Conservation (phyloP, 2,329 filamentous ascomycete species). For the Parastagonospora nodorum region DNA sequence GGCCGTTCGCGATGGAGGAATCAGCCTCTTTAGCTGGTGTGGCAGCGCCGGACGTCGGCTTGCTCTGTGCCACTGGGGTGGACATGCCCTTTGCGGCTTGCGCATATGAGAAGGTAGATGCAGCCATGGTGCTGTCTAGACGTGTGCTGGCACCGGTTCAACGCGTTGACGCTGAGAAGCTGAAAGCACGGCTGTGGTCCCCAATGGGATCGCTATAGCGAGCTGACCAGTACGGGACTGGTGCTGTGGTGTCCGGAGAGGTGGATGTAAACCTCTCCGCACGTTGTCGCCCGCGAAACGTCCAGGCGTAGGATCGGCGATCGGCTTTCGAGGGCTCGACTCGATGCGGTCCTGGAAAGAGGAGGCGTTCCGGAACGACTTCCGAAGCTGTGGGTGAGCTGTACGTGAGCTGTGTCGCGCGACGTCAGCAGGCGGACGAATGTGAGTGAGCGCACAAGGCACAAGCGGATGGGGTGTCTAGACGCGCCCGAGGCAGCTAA, state of each 20-base stretch:
- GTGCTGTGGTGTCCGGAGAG: conserved; percentile 47
- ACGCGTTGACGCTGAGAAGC: not conserved
- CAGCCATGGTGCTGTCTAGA: conserved; percentile 28
- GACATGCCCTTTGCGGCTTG: conserved; percentile 87
- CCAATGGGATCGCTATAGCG: conserved; percentile 36
- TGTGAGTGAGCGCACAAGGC: not conserved
- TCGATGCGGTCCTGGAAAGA: not conserved
- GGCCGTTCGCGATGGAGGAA: conserved; percentile 25
- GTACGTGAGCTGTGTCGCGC: conserved; percentile 14
- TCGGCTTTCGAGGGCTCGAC: not conserved
- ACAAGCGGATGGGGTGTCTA: not conserved
- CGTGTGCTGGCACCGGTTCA: conserved; percentile 9
- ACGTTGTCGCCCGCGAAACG: conserved; percentile 30
- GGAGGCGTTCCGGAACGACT: conserved; percentile 13
- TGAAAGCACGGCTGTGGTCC: conserved; percentile 31
- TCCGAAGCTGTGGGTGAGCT: conserved; percentile 6
- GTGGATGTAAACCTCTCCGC: conserved; percentile 48
- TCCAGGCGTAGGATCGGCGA: conserved; percentile 8
- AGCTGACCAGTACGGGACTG: conserved; percentile 37
- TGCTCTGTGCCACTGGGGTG: conserved; percentile 50
- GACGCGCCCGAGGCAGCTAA: too few relatives aligned
- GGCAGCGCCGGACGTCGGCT: conserved; percentile 50
- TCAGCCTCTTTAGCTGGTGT: conserved; percentile 49
- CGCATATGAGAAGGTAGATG: conserved; percentile 81
- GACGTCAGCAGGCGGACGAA: conserved; percentile 17